phyloP scores from a whole-genome alignment of 2,329 filamentous ascomycete species.

The Sporothrix sp. region DNA sequence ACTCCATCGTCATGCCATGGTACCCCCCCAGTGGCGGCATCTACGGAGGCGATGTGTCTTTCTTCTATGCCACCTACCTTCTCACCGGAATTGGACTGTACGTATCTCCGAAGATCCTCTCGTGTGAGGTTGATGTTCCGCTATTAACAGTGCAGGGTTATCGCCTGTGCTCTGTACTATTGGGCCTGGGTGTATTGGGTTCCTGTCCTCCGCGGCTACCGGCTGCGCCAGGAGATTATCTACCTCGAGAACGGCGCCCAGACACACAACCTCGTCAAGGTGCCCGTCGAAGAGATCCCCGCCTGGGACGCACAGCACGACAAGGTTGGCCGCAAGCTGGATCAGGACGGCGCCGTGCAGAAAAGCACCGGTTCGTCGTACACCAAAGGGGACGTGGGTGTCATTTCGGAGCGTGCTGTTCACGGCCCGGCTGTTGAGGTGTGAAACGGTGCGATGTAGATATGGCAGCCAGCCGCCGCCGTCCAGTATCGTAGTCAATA shows the following conservation, averaged over 20 bases:
- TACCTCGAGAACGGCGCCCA: conserved; percentile 34
- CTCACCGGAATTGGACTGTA: conserved; percentile 55
- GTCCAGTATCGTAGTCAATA: no score
- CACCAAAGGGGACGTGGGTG: not conserved
- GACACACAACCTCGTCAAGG: conserved; percentile 38
- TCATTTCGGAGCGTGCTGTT: not conserved
- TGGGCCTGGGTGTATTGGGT: conserved; percentile 36
- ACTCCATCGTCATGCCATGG: conserved; percentile 61
- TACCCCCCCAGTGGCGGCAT: conserved; percentile 53
- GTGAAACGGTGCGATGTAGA: not conserved
- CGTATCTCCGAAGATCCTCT: no score
- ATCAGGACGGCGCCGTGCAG: not conserved
- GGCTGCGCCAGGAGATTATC: conserved; percentile 38
- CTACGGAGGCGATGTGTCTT: conserved; percentile 55
- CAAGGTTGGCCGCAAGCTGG: conserved; percentile 17
- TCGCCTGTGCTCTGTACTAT: conserved; percentile 39
- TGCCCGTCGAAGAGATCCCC: conserved; percentile 32
- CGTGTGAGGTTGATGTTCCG: no score
- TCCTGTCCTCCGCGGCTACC: conserved; percentile 34
- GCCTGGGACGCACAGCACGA: conserved; percentile 34
- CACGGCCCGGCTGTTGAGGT: not conserved
- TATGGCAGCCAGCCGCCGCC: no score
- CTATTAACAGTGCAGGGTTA: no score
- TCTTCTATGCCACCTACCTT: conserved; percentile 64
- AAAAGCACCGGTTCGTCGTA: not conserved